A percentile compares a stretch with the other conserved stretches of the same genome.
These are phyloP conservation scores for Clarireedia paspali DNA, from an alignment of 2,329 filamentous ascomycete genomes.

Conservation along the genomic window DNA sequence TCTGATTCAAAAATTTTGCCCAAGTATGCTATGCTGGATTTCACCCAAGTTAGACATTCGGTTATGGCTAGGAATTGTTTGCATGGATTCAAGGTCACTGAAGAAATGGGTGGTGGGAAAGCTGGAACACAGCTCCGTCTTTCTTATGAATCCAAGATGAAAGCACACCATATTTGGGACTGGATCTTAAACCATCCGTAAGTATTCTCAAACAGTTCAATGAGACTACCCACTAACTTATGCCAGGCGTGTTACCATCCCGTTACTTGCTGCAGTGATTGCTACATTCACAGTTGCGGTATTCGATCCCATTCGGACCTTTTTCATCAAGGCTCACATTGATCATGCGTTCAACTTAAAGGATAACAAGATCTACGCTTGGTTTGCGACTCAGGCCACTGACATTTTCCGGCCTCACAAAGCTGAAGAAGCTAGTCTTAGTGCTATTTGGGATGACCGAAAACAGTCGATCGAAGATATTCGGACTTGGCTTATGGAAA, in stretches of 20 bases:
- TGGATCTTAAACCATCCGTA: conserved; percentile 68
- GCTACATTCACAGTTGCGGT: conserved; percentile 78
- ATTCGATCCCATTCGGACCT: conserved; percentile 90
- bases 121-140: conserved; percentile 70
- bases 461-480: conserved; percentile 76
- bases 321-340: conserved; percentile 85
- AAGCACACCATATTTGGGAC: conserved; percentile 72
- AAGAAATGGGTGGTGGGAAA: conserved; percentile 65
- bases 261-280: conserved; percentile 69
- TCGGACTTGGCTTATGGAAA: conserved; percentile 79
- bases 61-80: conserved; percentile 50
- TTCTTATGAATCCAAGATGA: conserved; percentile 74
- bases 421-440: conserved; percentile 60
- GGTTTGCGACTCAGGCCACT: conserved; percentile 68
- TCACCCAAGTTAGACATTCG: conserved; percentile 45
- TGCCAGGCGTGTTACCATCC: conserved; percentile 65
- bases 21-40: conserved; percentile 73
- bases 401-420: conserved; percentile 52
- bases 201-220: neutral
- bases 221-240: neutral
- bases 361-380: conserved; percentile 67
- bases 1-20: conserved; percentile 81
- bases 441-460: conserved; percentile 53
- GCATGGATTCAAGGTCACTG: conserved; percentile 70
- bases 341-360: conserved; percentile 67